Conservation (phyloP, 148 eudicot species). For the Rhododendron williamsianum region DNA sequence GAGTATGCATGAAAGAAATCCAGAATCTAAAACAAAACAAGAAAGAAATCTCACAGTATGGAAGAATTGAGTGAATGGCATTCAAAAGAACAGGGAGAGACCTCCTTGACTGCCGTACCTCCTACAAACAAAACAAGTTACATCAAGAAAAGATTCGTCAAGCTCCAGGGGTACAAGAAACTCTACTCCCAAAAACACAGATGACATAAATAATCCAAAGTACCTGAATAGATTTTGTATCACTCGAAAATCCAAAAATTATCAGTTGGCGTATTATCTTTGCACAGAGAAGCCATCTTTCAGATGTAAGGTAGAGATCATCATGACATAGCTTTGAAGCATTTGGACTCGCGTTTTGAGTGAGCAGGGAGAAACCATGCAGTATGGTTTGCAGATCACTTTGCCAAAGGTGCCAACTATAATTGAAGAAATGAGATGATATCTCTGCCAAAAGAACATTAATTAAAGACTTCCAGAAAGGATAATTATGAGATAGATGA, state of each 20-base stretch:
- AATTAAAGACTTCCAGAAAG: slow-evolving; percentile 1
- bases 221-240: slow-evolving; percentile 87
- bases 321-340: slow-evolving; percentile 41
- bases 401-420: slow-evolving; percentile 98
- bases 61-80: slow-evolving; percentile 75
- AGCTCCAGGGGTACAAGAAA: slow-evolving; percentile 11
- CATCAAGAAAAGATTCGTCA: slow-evolving; percentile 12
- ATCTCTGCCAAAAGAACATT: slow-evolving; percentile 73
- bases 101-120: slow-evolving; percentile 92
- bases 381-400: slow-evolving; percentile 70
- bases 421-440: slow-evolving; percentile 90
- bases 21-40: neutral
- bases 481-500: neutral
- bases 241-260: slow-evolving; percentile 78
- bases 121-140: slow-evolving; percentile 40
- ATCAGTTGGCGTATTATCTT: slow-evolving; percentile 82
- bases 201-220: neutral
- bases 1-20: neutral
- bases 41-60: slow-evolving; percentile 62
- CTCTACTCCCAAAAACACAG: neutral
- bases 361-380: slow-evolving; percentile 61
- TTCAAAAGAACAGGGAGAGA: slow-evolving; percentile 72
- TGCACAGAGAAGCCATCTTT: slow-evolving; percentile 92
- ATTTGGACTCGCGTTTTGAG: slow-evolving; percentile 42
- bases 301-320: slow-evolving; percentile 75